Evolutionary conservation across 2,329 filamentous ascomycete species (phyloP), one percentile per base, ranked within the genome.

Genomic region (Fusarium xylarioides): DNA sequence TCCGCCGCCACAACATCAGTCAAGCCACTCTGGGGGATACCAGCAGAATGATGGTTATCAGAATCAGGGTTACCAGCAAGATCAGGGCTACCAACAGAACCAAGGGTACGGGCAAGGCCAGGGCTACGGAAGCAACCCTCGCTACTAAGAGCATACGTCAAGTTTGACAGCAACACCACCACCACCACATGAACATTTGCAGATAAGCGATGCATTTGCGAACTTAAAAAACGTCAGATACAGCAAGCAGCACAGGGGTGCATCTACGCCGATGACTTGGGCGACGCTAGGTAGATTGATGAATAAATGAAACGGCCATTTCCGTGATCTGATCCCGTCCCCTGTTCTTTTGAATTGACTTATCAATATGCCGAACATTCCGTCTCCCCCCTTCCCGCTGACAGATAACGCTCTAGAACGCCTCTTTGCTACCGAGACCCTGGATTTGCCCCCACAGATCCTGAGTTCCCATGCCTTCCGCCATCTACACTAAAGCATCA

Each of bases 21-120:
- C 54, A 18, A 52, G 49, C 2, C 74, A 78, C 40, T 44, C 56
- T n/a, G 74, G 76, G 35, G 58, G 55, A 50, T 74, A 80, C 38
- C 76, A 66, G 30, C 71, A 76, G 49, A 75, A 70, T 21, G 60
- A 77, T 26, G 49, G 67, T 0, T 56, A 74, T n/a, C 58, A 68
- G 35, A 42, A 42, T 68, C 73, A 40, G 23, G 54, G 21, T 11
- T 63, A 74, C 26, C 62, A 69, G 23, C 57, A 50, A 32, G 18
- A 37, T 14, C 66, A 68, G 6, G 64, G 64, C 11, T 37, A 74
- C 10, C 54, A 63, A 30, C 65, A 63, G 23, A 62, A 56, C n/a
- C 42, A 38, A 37, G 63, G 65, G 1, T 61, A 68, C 18, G 38
- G 35, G 2, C 63, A 71, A 30, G 11, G 16, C 28, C 64, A 70